phyloP scores from a whole-genome alignment of 306 rosid genomes.

The Chamaecrista fasciculata region DNA sequence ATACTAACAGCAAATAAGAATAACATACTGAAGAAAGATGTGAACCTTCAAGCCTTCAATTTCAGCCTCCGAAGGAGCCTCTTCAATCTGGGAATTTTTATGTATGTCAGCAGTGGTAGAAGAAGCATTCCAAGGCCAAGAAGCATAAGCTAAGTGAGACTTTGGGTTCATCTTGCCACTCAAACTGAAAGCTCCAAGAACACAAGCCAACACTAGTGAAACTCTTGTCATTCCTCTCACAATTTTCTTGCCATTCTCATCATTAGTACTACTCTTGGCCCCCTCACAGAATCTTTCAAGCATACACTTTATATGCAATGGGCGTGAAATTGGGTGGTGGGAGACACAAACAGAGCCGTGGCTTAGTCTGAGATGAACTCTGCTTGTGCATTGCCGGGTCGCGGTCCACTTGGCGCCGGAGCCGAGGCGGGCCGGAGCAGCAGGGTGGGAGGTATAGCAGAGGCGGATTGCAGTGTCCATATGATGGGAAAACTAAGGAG shows the following conservation, averaged over 20 bases:
- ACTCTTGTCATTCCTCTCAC: slow-evolving; percentile 21
- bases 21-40: not conserved
- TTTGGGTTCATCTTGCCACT: slow-evolving; percentile 30
- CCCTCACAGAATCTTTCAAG: slow-evolving; percentile 6
- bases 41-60: slow-evolving; percentile 21
- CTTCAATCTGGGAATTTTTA: not conserved
- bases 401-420: not conserved
- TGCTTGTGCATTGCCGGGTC: not conserved
- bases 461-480: slow-evolving; percentile 35
- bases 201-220: slow-evolving; percentile 29
- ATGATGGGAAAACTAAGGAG: not conserved
- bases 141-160: slow-evolving; percentile 11
- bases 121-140: too few relatives aligned
- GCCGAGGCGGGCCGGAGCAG: not conserved
- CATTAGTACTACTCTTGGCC: not conserved
- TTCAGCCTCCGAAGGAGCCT: not conserved
- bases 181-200: slow-evolving; percentile 27
- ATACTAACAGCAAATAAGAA: not conserved
- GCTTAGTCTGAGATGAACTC: slow-evolving; percentile 22
- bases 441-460: not conserved
- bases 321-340: slow-evolving; percentile 1
- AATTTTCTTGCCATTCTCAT: slow-evolving; percentile 4
- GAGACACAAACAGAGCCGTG: slow-evolving; percentile 14
- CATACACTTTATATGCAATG: slow-evolving; percentile 9
- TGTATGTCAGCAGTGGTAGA: too few relatives aligned